Base-by-base conservation (phyloP, 345 rosid species). In the Salix exigua region DNA sequence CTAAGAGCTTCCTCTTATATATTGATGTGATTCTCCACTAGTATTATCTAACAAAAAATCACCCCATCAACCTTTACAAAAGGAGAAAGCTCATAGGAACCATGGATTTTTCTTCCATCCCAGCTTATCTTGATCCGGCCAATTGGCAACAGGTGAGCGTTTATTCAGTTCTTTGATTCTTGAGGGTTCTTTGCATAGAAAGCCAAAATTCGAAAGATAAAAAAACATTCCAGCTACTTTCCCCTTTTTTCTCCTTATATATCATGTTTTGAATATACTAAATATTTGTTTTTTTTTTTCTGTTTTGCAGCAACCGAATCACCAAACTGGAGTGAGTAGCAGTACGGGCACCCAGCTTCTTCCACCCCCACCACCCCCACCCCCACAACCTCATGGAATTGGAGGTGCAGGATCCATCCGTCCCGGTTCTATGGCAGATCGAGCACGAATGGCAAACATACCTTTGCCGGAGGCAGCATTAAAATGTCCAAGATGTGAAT, bases 81-180 rank as follows among this genome's bases (percentile, higher is more conserved):
- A 79, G 77, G 71, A 80, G 79, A 72, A 85, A 85, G 84, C 80
- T 77, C 73, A 81, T 62, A 73, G 70, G 72, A 79, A 77, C 85
- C 78, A 96, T 96, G 99, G 96, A 87, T 88, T 96, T 88, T 77
- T 78, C 98, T 63, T 91, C 99, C 77, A 84, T 93, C 75, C 95
- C 97, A 85, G 86, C 96, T 86, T 93, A 96, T 88, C 96, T 92
- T 87, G 99, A 93, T 92, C 97, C 94, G 71, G 80, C 92, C 88
- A 93, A 93, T 92, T 96, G 98, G 98, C 98, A 91, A 73, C 97
- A 90, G 82, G 97, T 92, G 87, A 77, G 91, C 73, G 1, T 75
- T 84, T 79, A 46, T 68, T 51, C 38, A 50, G 60, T 23, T n/a
- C 37, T 50, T 70, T 77, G 46, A 53, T 69, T 28, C 19, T 68